Evolutionary conservation across 2,329 filamentous ascomycete species (phyloP).

Genomic region (Aspergillus pseudotamarii): DNA sequence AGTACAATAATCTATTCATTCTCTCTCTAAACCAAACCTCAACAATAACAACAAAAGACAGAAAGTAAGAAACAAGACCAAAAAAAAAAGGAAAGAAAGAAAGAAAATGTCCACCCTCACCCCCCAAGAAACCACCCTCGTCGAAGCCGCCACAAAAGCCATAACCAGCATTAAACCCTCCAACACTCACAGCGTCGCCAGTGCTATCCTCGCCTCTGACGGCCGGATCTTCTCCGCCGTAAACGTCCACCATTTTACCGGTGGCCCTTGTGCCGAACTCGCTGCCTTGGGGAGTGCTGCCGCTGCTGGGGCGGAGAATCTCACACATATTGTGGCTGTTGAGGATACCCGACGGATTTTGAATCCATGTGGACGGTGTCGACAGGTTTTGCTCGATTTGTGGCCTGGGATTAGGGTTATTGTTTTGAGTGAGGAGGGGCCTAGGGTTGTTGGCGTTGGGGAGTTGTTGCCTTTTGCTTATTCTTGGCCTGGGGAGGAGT

Average conservation of each 20-base stretch:
- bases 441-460: not conserved
- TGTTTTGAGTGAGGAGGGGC: conserved; percentile 9
- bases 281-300: conserved; percentile 31
- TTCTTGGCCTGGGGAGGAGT: not conserved
- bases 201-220: conserved; percentile 20
- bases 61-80: not conserved
- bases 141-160: conserved; percentile 22
- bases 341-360: conserved; percentile 23
- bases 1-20: too few relatives aligned
- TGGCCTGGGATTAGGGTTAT: conserved; percentile 29
- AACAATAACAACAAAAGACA: not conserved
- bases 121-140: conserved; percentile 16
- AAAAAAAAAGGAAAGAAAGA: not conserved
- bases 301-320: conserved; percentile 19
- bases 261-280: conserved; percentile 34
- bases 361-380: conserved; percentile 32
- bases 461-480: conserved; percentile 17
- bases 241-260: conserved; percentile 31
- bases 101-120: conserved; percentile 10
- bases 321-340: conserved; percentile 31
- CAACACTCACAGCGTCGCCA: conserved; percentile 27
- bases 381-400: conserved; percentile 31
- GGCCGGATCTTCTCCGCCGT: conserved; percentile 29
- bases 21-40: too few relatives aligned
- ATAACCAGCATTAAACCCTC: conserved; percentile 26